Base-by-base conservation (phyloP, 192 early-diverging fungal genomes). In the Coemansia erecta region DNA sequence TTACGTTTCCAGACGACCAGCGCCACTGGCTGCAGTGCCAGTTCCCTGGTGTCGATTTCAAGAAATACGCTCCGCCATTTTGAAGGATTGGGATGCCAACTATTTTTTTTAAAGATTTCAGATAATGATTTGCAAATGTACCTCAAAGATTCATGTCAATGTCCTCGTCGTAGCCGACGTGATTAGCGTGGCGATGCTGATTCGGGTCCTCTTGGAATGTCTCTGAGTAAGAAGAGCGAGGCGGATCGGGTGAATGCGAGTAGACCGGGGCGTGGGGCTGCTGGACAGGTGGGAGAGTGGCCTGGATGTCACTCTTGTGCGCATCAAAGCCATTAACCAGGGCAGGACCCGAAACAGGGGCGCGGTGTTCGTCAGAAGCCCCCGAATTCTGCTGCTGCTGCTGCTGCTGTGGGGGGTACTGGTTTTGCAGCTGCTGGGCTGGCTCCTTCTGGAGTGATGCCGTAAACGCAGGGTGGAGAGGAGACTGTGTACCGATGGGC, bases 11-110 rank as follows among this genome's bases (percentile, higher is more conserved):
- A 1, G 75, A 78, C 22, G 21, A 50, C 0, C 53, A 72, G 28
- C 47, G 75, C 11, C 53, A 40, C 28, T 67, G 64, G 61, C 51
- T 78, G 56, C 64, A 68, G 17, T 22, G 22, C 4, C 41, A 45
- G 35, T 62, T 62, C 35, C 54, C 65, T 14, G 44, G 41, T 17
- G 57, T 78, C 18, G 69, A 71, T 19, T 78, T 78, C 50, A 63
- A 58, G 43, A 71, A 67, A 26, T 78, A 78, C 45, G 68, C 68
- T 7, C 68, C 68, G 12, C 74, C 74, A 35, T 77, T 67, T 26
- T 77, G 8, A 64, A 56, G 1, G 5, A 9, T 14, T 44, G 23
- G 37, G 28, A 37, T 8, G 26, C 26, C 1, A 22, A 33, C 1
- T 17, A 1, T 52, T 52, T 24, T 50, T 19, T 8, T 4, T 23